These are phyloP conservation scores for Leptographium procerum DNA, from an alignment of 2,329 filamentous ascomycete species.

Conservation along the genomic window DNA sequence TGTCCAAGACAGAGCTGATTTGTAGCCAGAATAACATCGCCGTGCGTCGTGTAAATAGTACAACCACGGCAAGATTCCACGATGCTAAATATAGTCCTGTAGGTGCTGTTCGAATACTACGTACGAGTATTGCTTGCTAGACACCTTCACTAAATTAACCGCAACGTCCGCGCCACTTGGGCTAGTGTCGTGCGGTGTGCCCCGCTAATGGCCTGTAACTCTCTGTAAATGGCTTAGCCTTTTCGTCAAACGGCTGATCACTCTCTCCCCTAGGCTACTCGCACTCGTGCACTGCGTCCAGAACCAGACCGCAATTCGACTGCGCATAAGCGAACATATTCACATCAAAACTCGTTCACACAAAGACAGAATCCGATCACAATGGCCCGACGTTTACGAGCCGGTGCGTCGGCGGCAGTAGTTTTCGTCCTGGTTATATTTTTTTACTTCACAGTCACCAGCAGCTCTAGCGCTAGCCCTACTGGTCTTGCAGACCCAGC, in stretches of 20 bases:
- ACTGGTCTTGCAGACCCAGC: not conserved
- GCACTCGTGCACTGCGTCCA: not conserved
- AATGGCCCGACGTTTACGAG: slow-evolving; percentile 10
- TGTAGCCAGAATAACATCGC: too few relatives aligned
- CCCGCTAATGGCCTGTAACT: not conserved
- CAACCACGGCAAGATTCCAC: too few relatives aligned
- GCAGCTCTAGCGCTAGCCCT: not conserved
- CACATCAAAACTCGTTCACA: not conserved
- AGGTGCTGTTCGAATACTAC: too few relatives aligned
- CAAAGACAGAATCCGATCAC: not conserved
- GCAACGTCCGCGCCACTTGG: slow-evolving; percentile 16
- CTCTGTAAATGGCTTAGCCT: not conserved
- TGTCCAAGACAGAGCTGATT: too few relatives aligned
- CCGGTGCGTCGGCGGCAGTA: slow-evolving; percentile 5
- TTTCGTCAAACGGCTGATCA: not conserved
- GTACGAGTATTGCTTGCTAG: too few relatives aligned
- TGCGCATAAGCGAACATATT: not conserved
- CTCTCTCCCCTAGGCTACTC: not conserved
- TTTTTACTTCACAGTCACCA: slow-evolving; percentile 6
- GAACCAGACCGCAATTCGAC: not conserved
- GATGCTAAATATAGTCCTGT: too few relatives aligned
- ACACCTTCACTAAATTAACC: too few relatives aligned
- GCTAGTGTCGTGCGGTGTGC: not conserved
- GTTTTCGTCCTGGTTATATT: slow-evolving; percentile 6
- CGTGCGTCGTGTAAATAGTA: too few relatives aligned